phyloP scores from a whole-genome alignment of 768 basidiomycete genomes.

The Pulveroboletus sp. region DNA sequence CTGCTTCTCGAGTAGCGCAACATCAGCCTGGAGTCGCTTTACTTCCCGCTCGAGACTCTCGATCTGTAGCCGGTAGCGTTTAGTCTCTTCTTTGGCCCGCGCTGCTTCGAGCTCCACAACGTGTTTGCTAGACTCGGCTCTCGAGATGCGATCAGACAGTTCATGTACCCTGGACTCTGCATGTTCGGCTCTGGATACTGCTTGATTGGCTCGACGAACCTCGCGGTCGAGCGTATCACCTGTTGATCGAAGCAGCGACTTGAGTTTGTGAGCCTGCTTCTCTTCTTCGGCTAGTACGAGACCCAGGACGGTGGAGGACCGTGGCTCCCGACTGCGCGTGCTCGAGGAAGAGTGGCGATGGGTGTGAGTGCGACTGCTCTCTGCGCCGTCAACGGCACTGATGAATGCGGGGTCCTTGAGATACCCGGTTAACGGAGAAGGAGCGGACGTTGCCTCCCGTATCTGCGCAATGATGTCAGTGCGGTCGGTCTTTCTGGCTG shows the following conservation, averaged over 20 bases:
- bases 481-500: constrained; percentile 3
- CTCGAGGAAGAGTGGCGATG: constrained; percentile 32
- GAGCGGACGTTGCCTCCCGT: constrained; percentile 42
- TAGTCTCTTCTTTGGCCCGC: constrained; percentile 43
- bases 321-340: constrained; percentile 37
- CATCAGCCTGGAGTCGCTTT: constrained; percentile 29
- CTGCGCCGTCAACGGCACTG: constrained; percentile 29
- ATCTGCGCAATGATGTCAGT: constrained; percentile 37
- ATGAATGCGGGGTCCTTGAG: constrained; percentile 42
- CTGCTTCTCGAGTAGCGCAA: constrained; percentile 33
- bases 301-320: constrained; percentile 37
- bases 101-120: constrained; percentile 36
- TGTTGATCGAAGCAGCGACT: constrained; percentile 46
- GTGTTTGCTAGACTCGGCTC: constrained; percentile 40
- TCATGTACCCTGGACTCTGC: constrained; percentile 48
- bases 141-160: constrained; percentile 32
- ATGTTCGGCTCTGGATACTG: constrained; percentile 44
- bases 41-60: constrained; percentile 45
- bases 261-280: constrained; percentile 50
- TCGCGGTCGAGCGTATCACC: constrained; percentile 54
- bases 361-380: constrained; percentile 28
- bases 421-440: constrained; percentile 41
- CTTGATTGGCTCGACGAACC: constrained; percentile 49
- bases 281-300: constrained; percentile 52
- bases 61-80: constrained; percentile 43